These are phyloP conservation scores for Lepidopterella palustris DNA, from an alignment of 495 filamentous ascomycete species.

Conservation along the genomic window DNA sequence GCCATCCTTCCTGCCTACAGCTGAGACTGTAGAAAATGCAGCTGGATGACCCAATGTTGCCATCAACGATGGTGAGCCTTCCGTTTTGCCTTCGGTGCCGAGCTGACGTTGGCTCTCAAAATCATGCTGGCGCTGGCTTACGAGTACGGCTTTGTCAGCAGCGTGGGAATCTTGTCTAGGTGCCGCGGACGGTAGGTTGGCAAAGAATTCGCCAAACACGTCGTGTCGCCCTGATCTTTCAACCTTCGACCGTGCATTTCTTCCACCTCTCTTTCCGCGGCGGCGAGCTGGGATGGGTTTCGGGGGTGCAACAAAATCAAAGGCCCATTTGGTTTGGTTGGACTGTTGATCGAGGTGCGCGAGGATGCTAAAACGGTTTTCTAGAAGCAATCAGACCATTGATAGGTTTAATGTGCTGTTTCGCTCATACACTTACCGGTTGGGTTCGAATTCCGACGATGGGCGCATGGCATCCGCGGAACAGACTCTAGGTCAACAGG, in stretches of 20 bases:
- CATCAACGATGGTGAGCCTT: not conserved
- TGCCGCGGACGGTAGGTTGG: not conserved
- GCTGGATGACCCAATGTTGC: not conserved
- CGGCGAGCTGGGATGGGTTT: constrained; percentile 5
- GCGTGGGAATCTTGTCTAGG: not conserved
- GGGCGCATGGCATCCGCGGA: not conserved
- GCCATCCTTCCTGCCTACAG: not conserved
- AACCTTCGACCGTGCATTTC: not conserved
- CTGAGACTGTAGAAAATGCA: not conserved
- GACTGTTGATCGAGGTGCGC: constrained; percentile 13
- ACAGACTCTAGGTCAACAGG: not conserved
- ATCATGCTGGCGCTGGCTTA: not conserved
- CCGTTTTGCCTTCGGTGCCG: not conserved
- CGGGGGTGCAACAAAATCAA: constrained; percentile 16
- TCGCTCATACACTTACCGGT: not conserved
- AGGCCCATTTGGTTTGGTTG: constrained; percentile 15
- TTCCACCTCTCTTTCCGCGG: constrained; percentile 20
- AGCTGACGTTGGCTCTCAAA: not conserved
- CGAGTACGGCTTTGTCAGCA: not conserved
- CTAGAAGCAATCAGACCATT: constrained; percentile 7
- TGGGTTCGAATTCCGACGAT: constrained; percentile 8
- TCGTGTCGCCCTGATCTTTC: not conserved
- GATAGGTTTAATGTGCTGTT: not conserved
- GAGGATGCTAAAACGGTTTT: constrained; percentile 23
- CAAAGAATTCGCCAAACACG: constrained; percentile 4